Evolutionary conservation across 1,284 basidiomycete species (phyloP).

Genomic region (Fomitiporia mediterranea): DNA sequence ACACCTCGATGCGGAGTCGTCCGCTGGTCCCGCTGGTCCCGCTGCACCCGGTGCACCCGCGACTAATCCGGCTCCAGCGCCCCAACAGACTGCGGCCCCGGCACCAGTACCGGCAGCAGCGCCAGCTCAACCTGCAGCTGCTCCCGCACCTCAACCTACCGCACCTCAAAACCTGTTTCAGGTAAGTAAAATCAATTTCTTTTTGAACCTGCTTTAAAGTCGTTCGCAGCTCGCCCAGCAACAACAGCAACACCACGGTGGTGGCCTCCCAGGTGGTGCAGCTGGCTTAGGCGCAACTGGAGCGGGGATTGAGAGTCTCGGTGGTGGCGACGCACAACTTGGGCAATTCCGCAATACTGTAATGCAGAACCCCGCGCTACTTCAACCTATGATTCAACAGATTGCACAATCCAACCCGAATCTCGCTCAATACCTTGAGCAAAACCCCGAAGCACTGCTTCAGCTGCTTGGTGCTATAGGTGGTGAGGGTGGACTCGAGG

Average conservation of each 20-base stretch:
- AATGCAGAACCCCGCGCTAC: conserved; percentile 67
- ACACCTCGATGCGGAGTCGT: conserved; percentile 52
- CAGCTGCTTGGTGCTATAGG: conserved; percentile 50
- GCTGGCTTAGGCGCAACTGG: conserved; percentile 35
- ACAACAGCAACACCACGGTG: conserved; percentile 33
- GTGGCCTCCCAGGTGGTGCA: conserved; percentile 26
- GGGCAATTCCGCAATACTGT: conserved; percentile 68
- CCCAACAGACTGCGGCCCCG: conserved; percentile 34
- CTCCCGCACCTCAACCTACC: conserved; percentile 34
- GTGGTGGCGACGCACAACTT: conserved; percentile 45
- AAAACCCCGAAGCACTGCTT: conserved; percentile 69
- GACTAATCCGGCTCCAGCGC: conserved; percentile 31
- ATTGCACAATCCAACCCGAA: conserved; percentile 71
- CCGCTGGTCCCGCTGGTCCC: conserved; percentile 33
- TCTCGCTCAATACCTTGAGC: conserved; percentile 59
- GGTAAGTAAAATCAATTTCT: conserved; percentile 32
- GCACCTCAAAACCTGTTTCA: conserved; percentile 74
- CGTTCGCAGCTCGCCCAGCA: conserved; percentile 58
- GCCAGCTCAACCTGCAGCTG: conserved; percentile 24
- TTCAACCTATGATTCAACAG: conserved; percentile 83
- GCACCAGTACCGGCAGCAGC: conserved; percentile 29
- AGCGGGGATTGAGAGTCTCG: conserved; percentile 28
- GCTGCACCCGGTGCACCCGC: conserved; percentile 33
- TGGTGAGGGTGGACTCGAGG: conserved; percentile 35
- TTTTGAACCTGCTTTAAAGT: conserved; percentile 12